These are phyloP conservation scores for Botrytis deweyae DNA, from an alignment of 2,329 filamentous ascomycete species.

Conservation along the genomic window DNA sequence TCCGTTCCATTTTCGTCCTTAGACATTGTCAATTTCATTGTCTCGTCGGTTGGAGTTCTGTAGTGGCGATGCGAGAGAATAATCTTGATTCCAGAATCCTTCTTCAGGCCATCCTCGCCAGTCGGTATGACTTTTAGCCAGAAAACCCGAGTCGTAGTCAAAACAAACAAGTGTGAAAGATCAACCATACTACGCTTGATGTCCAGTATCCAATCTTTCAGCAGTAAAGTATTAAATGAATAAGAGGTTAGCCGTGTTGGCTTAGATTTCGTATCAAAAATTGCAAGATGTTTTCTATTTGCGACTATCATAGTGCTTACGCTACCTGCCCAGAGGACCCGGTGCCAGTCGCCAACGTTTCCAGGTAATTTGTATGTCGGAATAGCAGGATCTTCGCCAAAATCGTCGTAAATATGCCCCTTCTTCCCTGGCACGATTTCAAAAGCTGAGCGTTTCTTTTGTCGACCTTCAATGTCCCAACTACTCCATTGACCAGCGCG, in stretches of 20 bases:
- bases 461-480: constrained; percentile 51
- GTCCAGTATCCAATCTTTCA: constrained; percentile 56
- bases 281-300: constrained; percentile 41
- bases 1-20: constrained; percentile 30
- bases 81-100: constrained; percentile 32
- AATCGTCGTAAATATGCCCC: constrained; percentile 34
- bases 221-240: constrained; percentile 26
- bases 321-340: constrained; percentile 49
- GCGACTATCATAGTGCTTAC: constrained; percentile 48
- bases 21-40: constrained; percentile 44
- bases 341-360: constrained; percentile 47
- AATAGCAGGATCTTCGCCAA: constrained; percentile 12
- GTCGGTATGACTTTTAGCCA: constrained; percentile 36
- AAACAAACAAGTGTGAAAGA: constrained; percentile 53
- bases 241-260: constrained; percentile 28
- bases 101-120: constrained; percentile 22
- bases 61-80: constrained; percentile 49
- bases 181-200: constrained; percentile 49
- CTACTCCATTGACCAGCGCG: constrained; percentile 64
- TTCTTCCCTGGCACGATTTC: constrained; percentile 28
- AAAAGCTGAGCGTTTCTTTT: constrained; percentile 22
- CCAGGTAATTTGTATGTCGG: constrained; percentile 13
- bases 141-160: constrained; percentile 46
- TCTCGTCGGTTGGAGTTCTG: constrained; percentile 42
- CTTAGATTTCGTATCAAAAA: constrained; percentile 35